Conservation (phyloP, 1,139 yeast species). For the Suhomyces taliae region DNA sequence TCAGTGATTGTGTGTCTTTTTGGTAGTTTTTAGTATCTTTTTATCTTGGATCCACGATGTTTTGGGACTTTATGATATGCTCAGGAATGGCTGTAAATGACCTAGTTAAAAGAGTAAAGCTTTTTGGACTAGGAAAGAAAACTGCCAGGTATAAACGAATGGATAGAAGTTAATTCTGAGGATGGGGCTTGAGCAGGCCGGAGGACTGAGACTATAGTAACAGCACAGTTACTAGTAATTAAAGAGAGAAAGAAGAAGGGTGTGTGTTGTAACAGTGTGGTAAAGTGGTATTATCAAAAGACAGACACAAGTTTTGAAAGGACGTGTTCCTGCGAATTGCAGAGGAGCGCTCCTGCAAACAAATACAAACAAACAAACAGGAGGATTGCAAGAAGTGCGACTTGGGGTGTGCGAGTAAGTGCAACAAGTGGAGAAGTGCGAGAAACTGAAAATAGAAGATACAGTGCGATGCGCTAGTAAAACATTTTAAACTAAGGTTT, state of each 20-base stretch:
- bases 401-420: neutral
- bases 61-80: neutral
- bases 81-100: neutral
- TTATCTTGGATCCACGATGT: neutral
- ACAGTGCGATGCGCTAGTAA: too few relatives aligned
- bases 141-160: conserved; percentile 6
- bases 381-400: neutral
- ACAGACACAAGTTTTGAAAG: neutral
- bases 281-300: neutral
- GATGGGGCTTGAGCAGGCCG: conserved; percentile 3
- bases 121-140: neutral
- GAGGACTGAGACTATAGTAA: neutral
- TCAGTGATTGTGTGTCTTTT: neutral
- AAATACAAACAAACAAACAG: conserved; percentile 7
- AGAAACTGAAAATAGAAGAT: too few relatives aligned
- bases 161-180: conserved; percentile 12
- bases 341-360: conserved; percentile 7
- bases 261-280: conserved; percentile 1
- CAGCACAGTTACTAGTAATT: neutral
- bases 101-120: neutral
- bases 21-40: neutral
- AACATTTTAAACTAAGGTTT: too few relatives aligned
- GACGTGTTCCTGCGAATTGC: conserved; percentile 3
- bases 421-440: neutral
- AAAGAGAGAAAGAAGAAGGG: neutral